Conservation (phyloP, 2,329 filamentous ascomycete species). For the Celoporthe dispersa region DNA sequence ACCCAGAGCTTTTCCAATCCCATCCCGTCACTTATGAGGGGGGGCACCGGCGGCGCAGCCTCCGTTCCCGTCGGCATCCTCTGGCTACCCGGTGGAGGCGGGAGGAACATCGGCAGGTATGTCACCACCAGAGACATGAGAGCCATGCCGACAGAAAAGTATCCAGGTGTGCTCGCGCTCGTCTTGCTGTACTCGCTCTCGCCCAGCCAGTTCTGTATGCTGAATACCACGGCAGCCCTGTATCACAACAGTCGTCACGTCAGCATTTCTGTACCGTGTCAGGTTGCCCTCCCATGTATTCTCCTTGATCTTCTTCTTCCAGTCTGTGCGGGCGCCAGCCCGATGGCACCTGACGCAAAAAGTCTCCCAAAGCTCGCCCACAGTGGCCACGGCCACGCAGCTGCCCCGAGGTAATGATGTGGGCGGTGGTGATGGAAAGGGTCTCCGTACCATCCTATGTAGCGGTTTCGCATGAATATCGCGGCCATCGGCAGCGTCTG, state of each 20-base stretch:
- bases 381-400: no score
- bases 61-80: conserved; percentile 36
- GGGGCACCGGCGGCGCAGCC: conserved; percentile 37
- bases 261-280: conserved; percentile 3
- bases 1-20: neutral
- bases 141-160: conserved; percentile 44
- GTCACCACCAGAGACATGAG: conserved; percentile 42
- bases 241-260: conserved; percentile 10
- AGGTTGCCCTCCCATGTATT: neutral
- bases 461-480: conserved; percentile 92
- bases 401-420: neutral
- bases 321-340: neutral
- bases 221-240: conserved; percentile 75
- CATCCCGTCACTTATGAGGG: conserved; percentile 21
- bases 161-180: conserved; percentile 67
- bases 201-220: conserved; percentile 76
- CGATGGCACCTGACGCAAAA: neutral
- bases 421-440: neutral
- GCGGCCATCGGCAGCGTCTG: conserved; percentile 94
- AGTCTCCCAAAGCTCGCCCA: neutral
- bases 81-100: conserved; percentile 35
- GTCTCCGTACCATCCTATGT: conserved; percentile 62
- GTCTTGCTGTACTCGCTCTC: conserved; percentile 72
- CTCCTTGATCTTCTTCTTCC: neutral
- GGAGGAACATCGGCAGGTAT: conserved; percentile 44